Evolutionary conservation across 805 yeast species (phyloP).

Genomic region (Phaffomyces opuntiae): DNA sequence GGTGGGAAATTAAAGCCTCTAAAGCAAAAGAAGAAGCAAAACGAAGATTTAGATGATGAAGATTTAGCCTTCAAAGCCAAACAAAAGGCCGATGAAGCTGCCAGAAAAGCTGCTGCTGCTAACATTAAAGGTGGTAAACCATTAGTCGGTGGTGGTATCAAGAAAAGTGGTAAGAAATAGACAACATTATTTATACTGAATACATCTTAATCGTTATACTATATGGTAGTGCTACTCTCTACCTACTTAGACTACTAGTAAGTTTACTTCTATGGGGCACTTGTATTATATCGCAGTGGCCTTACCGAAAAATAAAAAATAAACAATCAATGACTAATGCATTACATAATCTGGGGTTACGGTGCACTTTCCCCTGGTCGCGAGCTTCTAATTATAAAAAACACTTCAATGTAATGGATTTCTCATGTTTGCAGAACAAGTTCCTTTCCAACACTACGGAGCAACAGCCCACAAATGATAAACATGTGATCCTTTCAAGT

Average conservation of each 20-base stretch:
- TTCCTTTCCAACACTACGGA: conserved; percentile 4
- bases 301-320: too few relatives aligned
- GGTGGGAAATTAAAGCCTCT: conserved; percentile 90
- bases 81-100: conserved; percentile 92
- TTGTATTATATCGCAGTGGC: too few relatives aligned
- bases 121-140: conserved; percentile 90
- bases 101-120: conserved; percentile 83
- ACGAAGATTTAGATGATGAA: conserved; percentile 75
- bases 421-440: conserved; percentile 9
- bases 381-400: too few relatives aligned
- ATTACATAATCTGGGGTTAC: too few relatives aligned
- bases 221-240: too few relatives aligned
- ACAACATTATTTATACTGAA: neutral
- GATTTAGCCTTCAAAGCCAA: conserved; percentile 87
- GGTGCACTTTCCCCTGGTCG: too few relatives aligned
- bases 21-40: conserved; percentile 73
- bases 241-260: too few relatives aligned
- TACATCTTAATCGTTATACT: too few relatives aligned
- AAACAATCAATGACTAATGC: too few relatives aligned
- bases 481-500: conserved; percentile 13
- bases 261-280: too few relatives aligned
- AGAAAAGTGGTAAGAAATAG: conserved; percentile 69
- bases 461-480: conserved; percentile 3
- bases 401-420: too few relatives aligned
- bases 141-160: conserved; percentile 88